Evolutionary conservation across 2,329 filamentous ascomycete genomes (phyloP).

Genomic region (Alternaria solani): DNA sequence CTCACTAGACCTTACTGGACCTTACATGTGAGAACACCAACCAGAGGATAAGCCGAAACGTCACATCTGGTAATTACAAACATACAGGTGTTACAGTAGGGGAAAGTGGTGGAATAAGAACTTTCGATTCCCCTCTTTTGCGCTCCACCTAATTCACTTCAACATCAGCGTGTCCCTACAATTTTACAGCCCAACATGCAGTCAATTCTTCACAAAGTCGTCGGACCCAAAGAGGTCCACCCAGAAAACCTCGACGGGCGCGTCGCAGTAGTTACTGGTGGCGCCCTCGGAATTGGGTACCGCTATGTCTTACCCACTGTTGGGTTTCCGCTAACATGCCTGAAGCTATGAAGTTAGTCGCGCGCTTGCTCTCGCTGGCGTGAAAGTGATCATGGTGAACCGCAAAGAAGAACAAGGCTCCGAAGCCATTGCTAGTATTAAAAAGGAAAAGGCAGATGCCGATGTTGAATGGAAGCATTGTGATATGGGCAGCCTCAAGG

Average conservation of each 20-base stretch:
- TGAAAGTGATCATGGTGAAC: slow-evolving; percentile 1
- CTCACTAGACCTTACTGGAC: no score
- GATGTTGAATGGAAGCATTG: slow-evolving; percentile 1
- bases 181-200: slow-evolving; percentile 45
- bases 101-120: neutral
- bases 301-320: neutral
- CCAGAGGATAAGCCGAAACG: neutral
- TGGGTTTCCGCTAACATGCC: neutral
- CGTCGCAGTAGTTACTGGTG: neutral
- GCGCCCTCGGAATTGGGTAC: neutral
- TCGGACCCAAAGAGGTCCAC: slow-evolving; percentile 50
- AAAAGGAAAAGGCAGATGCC: neutral
- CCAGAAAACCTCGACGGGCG: slow-evolving; percentile 15
- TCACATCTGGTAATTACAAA: neutral
- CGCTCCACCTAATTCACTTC: neutral
- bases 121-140: neutral
- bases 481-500: neutral
- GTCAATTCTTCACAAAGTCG: slow-evolving; percentile 48
- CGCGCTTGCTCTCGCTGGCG: slow-evolving; percentile 1
- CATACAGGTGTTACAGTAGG: neutral
- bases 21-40: neutral
- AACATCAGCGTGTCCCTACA: neutral
- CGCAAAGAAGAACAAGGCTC: neutral
- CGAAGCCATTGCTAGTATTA: neutral
- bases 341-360: neutral